Base-by-base conservation (phyloP, 805 yeast species). In the Yamadazyma takamatsuzukensis region DNA sequence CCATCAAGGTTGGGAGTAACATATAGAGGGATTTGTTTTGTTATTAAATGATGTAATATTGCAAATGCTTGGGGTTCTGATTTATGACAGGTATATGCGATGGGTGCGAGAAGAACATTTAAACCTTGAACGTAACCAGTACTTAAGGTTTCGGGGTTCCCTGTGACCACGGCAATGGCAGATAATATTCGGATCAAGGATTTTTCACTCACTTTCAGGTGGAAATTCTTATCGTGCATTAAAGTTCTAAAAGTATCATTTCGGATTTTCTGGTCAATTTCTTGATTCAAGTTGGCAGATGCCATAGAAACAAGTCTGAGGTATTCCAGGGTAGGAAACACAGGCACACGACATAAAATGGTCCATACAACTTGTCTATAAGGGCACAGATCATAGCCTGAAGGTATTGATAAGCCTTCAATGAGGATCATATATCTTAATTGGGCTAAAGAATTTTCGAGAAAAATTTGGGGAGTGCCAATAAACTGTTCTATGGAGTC, bases 41-140 rank as follows among this genome's bases (percentile, higher is more conserved):
- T 70, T 29, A 88, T 59, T 25, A 88, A 57, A 15, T 72, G 70
- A 32, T 78, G 78, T 44, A 86, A 77, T 21, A 89, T 40, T 8
- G 83, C 75, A 52, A 78, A 87, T 2, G 95, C 93, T 58, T 87
- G 86, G 0, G 95, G 88, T 53, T 88, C 97, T 21, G 87, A 76
- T 25, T 80, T 78, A 39, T 61, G 53, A 45, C 83, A 71, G 1
- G 83, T 70, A 51, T 76, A 88, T 12, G 87, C 72, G 34, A 88
- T 74, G 1, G 96, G 96, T 0, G 95, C 96, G 15, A 83, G 71
- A 15, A 88, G 55, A 0, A 88, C 87, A 52, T 88, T 88, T 82
- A 89, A 77, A 2, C 96, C 96, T 53, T 88, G 96, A n/a, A 88
- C 96, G 50, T 86, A 86, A 0, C 72, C 72, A 5, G 54, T 61